phyloP scores from a whole-genome alignment of 495 filamentous ascomycete species.

The Trichoderma gamsii region DNA sequence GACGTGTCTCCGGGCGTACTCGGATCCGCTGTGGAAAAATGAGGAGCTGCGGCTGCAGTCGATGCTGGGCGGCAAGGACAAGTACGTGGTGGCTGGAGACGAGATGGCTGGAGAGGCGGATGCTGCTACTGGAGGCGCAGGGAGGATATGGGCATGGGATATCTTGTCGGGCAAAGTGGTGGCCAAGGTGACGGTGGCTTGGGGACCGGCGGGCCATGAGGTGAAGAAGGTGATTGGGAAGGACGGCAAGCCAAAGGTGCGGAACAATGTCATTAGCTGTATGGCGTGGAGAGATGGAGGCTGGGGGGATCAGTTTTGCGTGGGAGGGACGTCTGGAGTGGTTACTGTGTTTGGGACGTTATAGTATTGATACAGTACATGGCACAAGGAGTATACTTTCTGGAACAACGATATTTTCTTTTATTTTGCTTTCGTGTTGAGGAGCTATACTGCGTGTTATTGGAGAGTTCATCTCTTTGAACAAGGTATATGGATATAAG shows the following conservation, averaged over 20 bases:
- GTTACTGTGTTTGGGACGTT: slow-evolving; percentile 46
- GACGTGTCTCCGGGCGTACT: slow-evolving; percentile 66
- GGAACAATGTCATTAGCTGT: slow-evolving; percentile 47
- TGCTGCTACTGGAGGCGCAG: slow-evolving; percentile 36
- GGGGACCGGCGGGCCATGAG: slow-evolving; percentile 52
- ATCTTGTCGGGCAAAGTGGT: slow-evolving; percentile 67
- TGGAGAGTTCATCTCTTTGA: neutral
- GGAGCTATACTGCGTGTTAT: neutral
- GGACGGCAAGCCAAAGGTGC: slow-evolving; percentile 47
- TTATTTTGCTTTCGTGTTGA: neutral
- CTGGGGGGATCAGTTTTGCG: slow-evolving; percentile 53
- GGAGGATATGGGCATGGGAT: slow-evolving; percentile 83
- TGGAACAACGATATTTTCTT: neutral
- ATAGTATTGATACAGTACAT: neutral
- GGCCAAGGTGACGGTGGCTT: slow-evolving; percentile 53
- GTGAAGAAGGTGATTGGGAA: slow-evolving; percentile 41
- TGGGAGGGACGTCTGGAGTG: slow-evolving; percentile 48
- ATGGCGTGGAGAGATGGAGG: slow-evolving; percentile 70
- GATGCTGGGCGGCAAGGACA: slow-evolving; percentile 65
- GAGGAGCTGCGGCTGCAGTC: slow-evolving; percentile 65
- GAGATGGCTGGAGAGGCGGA: slow-evolving; percentile 43
- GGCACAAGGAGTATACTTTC: neutral
- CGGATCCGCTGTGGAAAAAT: slow-evolving; percentile 55
- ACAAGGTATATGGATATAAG: neutral
- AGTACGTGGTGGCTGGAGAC: slow-evolving; percentile 74